phyloP scores from a whole-genome alignment of 371 early-diverging fungal genomes.

The Rhizopus microsporus region DNA sequence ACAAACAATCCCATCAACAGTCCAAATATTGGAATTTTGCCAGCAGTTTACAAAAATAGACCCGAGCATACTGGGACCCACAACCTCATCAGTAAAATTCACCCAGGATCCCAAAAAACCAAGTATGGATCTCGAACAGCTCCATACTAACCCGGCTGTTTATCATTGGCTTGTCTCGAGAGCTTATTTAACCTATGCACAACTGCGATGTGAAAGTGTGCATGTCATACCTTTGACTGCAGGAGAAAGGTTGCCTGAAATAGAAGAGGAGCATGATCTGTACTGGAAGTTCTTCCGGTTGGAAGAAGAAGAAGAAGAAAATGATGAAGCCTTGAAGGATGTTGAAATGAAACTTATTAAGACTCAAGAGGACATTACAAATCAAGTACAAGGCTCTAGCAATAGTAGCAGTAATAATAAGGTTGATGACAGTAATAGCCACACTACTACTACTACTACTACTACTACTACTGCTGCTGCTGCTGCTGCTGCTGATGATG shows the following conservation, averaged over 20 bases:
- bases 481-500: too few relatives aligned
- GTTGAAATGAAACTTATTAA: too few relatives aligned
- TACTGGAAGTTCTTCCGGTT: conserved; percentile 17
- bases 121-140: conserved; percentile 35
- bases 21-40: conserved; percentile 15
- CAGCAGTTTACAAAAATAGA: conserved; percentile 17
- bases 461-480: too few relatives aligned
- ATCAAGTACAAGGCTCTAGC: too few relatives aligned
- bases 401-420: too few relatives aligned
- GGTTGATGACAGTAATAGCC: too few relatives aligned
- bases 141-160: conserved; percentile 42
- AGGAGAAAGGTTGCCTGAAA: conserved; percentile 6
- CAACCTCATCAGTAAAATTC: background rate
- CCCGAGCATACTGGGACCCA: background rate
- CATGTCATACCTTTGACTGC: conserved; percentile 46
- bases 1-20: conserved; percentile 17
- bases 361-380: too few relatives aligned
- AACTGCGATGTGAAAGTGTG: conserved; percentile 56
- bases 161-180: conserved; percentile 70
- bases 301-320: conserved; percentile 6
- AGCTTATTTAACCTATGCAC: conserved; percentile 55
- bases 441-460: too few relatives aligned
- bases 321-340: background rate
- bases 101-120: background rate
- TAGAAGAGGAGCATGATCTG: conserved; percentile 13